phyloP scores from a whole-genome alignment of 805 yeast species.

The Crinitomyces ghanaensis region DNA sequence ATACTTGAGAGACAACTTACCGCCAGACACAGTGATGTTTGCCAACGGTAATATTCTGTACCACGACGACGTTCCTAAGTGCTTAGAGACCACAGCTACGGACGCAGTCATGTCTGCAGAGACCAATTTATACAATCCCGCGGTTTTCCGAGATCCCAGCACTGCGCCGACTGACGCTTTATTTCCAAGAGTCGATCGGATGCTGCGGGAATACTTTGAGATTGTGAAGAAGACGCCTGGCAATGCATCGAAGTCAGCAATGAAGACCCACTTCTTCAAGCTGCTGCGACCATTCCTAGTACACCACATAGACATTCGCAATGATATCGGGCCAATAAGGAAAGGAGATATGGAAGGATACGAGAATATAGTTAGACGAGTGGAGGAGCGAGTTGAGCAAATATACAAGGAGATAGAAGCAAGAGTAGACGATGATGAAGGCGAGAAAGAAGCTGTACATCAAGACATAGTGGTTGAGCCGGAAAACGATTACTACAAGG shows the following conservation, averaged over 20 bases:
- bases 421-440: slow-evolving; percentile 35
- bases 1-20: slow-evolving; percentile 64
- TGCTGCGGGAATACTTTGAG: slow-evolving; percentile 80
- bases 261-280: slow-evolving; percentile 90
- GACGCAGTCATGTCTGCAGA: slow-evolving; percentile 98
- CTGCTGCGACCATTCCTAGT: slow-evolving; percentile 70
- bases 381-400: slow-evolving; percentile 50
- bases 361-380: slow-evolving; percentile 47
- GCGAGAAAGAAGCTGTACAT: slow-evolving; percentile 40
- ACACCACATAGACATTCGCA: slow-evolving; percentile 65
- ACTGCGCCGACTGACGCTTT: slow-evolving; percentile 44
- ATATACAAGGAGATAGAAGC: slow-evolving; percentile 42
- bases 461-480: no score
- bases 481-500: slow-evolving; percentile 55
- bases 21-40: slow-evolving; percentile 77
- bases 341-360: slow-evolving; percentile 37
- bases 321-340: slow-evolving; percentile 48
- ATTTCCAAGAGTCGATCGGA: slow-evolving; percentile 75
- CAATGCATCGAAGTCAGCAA: slow-evolving; percentile 65
- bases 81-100: slow-evolving; percentile 50
- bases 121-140: slow-evolving; percentile 89
- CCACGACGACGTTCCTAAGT: slow-evolving; percentile 68
- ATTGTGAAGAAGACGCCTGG: slow-evolving; percentile 54
- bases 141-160: slow-evolving; percentile 45
- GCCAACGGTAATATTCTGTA: slow-evolving; percentile 93